A percentile compares a stretch with the other conserved stretches of the same genome.
phyloP scores from a whole-genome alignment of 805 yeast genomes.

The Metschnikowia gelsemii region DNA sequence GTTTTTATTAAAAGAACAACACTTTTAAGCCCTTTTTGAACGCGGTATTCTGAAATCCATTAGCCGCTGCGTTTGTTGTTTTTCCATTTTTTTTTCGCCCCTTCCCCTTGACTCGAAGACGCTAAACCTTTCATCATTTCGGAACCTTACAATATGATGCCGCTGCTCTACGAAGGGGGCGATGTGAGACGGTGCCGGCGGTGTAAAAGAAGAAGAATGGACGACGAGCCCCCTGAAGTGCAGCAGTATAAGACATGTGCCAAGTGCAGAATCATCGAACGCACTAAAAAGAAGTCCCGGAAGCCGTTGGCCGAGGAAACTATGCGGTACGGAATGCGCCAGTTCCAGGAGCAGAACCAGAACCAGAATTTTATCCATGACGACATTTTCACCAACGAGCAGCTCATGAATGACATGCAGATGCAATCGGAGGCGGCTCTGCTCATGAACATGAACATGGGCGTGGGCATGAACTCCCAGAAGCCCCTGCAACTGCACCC shows the following conservation, averaged over 20 bases:
- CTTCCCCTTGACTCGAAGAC: neutral
- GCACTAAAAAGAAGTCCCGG: constrained; percentile 43
- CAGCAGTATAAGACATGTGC: constrained; percentile 58
- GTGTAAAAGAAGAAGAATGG: constrained; percentile 55
- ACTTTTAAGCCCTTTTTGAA: too few relatives aligned
- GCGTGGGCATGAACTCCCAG: neutral
- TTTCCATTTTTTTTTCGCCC: neutral
- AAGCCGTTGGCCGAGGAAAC: constrained; percentile 49
- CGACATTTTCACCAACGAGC: constrained; percentile 27
- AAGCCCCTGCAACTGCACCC: constrained; percentile 3
- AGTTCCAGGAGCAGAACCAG: constrained; percentile 41
- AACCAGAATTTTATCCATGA: constrained; percentile 34
- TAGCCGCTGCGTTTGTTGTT: neutral
- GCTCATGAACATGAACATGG: constrained; percentile 12
- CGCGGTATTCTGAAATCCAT: neutral
- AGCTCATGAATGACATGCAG: constrained; percentile 21
- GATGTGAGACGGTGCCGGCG: constrained; percentile 50
- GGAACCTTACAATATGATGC: constrained; percentile 18
- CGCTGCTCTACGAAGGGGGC: constrained; percentile 19
- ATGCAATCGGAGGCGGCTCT: constrained; percentile 11
- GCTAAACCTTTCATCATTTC: constrained; percentile 6
- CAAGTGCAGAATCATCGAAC: constrained; percentile 55
- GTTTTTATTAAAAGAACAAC: too few relatives aligned
- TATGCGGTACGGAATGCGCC: constrained; percentile 46
- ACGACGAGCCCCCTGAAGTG: constrained; percentile 56